A percentile compares a stretch with the other conserved stretches of the same genome.
Conservation (phyloP, 176 grass and related monocot species). For the Avena eriantha region DNA sequence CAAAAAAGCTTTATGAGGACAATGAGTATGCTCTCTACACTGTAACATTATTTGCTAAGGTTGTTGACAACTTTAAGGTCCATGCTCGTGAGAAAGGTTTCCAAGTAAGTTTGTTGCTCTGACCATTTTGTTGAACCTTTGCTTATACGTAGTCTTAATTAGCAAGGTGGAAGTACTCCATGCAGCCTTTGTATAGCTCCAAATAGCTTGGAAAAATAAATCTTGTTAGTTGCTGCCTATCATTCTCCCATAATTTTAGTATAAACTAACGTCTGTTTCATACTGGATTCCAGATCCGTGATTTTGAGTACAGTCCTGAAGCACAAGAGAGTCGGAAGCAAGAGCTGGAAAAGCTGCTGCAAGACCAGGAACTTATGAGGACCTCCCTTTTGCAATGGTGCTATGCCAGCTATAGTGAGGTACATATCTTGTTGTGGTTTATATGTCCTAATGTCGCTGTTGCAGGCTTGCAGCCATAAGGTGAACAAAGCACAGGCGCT, state of each 20-base stretch:
- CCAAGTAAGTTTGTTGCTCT: slow-evolving; percentile 57
- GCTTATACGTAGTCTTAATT: neutral
- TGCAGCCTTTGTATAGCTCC: neutral
- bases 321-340: slow-evolving; percentile 79
- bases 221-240: neutral
- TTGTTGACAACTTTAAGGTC: slow-evolving; percentile 92
- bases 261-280: slow-evolving; percentile 14
- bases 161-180: neutral
- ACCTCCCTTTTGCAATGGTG: slow-evolving; percentile 92
- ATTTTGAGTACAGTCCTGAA: slow-evolving; percentile 94
- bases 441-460: neutral
- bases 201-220: neutral
- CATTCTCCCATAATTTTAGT: neutral
- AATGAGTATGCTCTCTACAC: slow-evolving; percentile 96
- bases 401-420: slow-evolving; percentile 97
- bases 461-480: neutral
- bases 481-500: neutral
- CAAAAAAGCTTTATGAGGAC: slow-evolving; percentile 83
- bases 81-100: slow-evolving; percentile 90
- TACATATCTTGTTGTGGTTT: slow-evolving; percentile 41
- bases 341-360: slow-evolving; percentile 84
- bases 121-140: slow-evolving; percentile 14
- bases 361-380: slow-evolving; percentile 86
- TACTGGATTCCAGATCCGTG: slow-evolving; percentile 69
- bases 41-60: slow-evolving; percentile 83